Conservation (phyloP, 768 basidiomycete genomes). For the Tulasnella sp. region DNA sequence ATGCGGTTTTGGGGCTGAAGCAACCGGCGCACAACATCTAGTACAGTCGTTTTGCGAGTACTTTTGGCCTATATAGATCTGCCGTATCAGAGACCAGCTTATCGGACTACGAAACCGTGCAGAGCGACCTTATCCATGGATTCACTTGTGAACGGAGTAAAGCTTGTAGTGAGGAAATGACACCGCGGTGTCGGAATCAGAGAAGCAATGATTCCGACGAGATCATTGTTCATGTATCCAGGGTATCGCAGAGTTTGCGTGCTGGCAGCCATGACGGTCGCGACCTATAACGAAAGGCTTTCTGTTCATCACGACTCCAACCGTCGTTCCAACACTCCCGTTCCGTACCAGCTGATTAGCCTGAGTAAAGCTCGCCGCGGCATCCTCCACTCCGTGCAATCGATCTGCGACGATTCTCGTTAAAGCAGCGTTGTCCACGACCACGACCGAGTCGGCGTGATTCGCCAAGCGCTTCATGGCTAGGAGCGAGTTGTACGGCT, state of each 20-base stretch:
- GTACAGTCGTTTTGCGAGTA: constrained; percentile 90
- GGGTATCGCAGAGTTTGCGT: constrained; percentile 97
- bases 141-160: constrained; percentile 97
- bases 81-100: not conserved
- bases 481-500: constrained; percentile 94
- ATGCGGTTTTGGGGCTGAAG: constrained; percentile 98
- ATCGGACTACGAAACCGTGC: too few species aligned
- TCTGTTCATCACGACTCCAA: not conserved
- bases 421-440: constrained; percentile 93
- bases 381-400: constrained; percentile 62
- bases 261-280: constrained; percentile 96
- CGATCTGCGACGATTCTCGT: constrained; percentile 90
- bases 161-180: constrained; percentile 98
- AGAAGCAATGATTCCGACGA: constrained; percentile 93
- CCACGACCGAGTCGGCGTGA: constrained; percentile 95
- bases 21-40: constrained; percentile 97
- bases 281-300: constrained; percentile 52
- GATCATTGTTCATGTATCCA: constrained; percentile 98
- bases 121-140: constrained; percentile 83
- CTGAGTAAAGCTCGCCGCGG: constrained; percentile 81
- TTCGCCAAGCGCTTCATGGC: constrained; percentile 92
- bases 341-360: constrained; percentile 78
- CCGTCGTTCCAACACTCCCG: not conserved
- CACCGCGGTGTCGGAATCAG: constrained; percentile 96
- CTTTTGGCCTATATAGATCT: constrained; percentile 70